Base-by-base conservation (phyloP, 192 early-diverging fungal genomes). In the Neocallimastix lanati region DNA sequence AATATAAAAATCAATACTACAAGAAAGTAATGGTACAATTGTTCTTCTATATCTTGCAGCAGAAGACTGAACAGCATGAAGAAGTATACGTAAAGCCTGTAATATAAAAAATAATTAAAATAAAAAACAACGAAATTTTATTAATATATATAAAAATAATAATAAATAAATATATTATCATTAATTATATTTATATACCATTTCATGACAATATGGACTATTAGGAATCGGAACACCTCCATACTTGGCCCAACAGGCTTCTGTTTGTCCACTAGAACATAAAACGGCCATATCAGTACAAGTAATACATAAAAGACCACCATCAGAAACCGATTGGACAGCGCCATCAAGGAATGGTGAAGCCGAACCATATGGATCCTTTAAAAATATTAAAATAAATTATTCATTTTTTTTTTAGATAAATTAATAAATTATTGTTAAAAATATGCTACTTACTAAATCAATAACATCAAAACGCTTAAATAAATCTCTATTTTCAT, bases 1-100 rank as follows among this genome's bases (percentile, higher is more conserved):
- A 28, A 98, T 88, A 84, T 99, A 99, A 82, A 96, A 99, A 84
- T 99, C 98, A 36, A 99, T 99, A 85, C 94, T 96, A 80, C 93
- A 93, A 29, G 94, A 94, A 12, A 95, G 85, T 79, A 99, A 85
- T 16, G 97, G 97, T 29, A 91, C 92, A 81, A 99, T 96, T 78
- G 89, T 88, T 18, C 94, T 90, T 78, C 85, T 89, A 83, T 98
- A 95, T 76, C 92, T 89, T 58, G 91, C 91, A 36, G 97, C 96
- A 11, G 93, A 90, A 28, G 92, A 89, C 80, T 94, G 93, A 30
- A 98, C 81, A 33, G 91, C 88, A 82, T 96, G 90, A 30, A 99
- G 83, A 4, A 98, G 89, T 79, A 97, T 88, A 2, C 98, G 92
- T 58, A 99, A 89, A 15, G 92, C 95, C 87, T 88, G 11, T n/a